Conservation (phyloP, 208 protist genomes). For the Leishmania major region DNA sequence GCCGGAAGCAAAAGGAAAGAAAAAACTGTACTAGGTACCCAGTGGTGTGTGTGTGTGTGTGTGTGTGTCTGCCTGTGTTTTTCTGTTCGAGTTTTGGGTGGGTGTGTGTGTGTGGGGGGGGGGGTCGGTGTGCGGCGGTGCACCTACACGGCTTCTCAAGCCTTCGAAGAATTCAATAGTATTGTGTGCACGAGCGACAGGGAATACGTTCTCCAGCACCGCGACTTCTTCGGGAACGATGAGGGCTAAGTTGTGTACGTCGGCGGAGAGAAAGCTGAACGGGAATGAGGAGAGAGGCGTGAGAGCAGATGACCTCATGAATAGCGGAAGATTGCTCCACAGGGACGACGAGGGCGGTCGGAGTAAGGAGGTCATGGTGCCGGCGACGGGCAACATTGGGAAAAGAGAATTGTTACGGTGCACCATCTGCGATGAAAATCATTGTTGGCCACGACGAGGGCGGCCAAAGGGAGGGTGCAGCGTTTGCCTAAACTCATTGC, state of each 20-base stretch:
- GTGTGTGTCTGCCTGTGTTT: too few species aligned
- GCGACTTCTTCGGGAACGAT: slow-evolving; percentile 5
- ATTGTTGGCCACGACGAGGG: too few species aligned
- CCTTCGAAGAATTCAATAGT: background rate
- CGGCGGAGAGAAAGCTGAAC: background rate
- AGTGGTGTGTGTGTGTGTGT: background rate
- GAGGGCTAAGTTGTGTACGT: background rate
- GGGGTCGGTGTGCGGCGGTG: background rate
- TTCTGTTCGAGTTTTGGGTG: background rate
- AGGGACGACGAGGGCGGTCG: background rate
- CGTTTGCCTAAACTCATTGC: background rate
- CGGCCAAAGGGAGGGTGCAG: background rate
- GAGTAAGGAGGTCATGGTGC: background rate
- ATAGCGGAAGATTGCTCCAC: background rate
- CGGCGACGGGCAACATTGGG: too few species aligned
- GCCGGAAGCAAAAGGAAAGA: background rate
- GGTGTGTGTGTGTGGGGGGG: background rate
- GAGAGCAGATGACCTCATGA: background rate
- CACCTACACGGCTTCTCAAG: background rate
- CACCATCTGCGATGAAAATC: background rate
- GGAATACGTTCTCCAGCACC: background rate
- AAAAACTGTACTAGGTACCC: background rate
- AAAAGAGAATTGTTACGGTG: too few species aligned
- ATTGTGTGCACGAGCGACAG: background rate
- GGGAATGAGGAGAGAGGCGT: background rate